Conservation (phyloP, 768 basidiomycete species). For the Neoboletus magnificus region DNA sequence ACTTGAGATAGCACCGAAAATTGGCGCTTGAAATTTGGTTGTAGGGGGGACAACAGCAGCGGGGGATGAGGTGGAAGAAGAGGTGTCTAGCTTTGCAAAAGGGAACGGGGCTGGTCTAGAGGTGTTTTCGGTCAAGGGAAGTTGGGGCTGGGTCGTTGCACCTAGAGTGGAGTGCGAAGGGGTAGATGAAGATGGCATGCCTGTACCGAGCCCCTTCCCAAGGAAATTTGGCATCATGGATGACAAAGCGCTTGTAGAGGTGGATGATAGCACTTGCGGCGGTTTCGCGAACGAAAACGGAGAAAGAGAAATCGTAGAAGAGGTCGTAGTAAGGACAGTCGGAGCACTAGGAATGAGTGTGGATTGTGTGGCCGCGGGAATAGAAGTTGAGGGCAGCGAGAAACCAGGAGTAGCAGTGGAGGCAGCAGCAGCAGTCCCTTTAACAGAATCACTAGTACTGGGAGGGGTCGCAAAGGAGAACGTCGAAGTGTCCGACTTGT, state of each 20-base stretch:
- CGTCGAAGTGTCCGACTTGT: conserved; percentile 13
- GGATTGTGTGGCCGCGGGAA: conserved; percentile 18
- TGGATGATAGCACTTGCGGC: conserved; percentile 5
- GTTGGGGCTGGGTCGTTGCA: conserved; percentile 11
- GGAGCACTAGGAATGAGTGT: conserved; percentile 7
- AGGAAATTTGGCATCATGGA: conserved; percentile 31
- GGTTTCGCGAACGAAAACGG: conserved; percentile 18
- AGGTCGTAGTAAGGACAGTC: conserved; percentile 6
- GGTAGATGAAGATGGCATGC: conserved; percentile 1
- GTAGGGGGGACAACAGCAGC: conserved; percentile 1
- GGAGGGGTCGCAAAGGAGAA: conserved; percentile 14
- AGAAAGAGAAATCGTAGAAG: conserved; percentile 10
- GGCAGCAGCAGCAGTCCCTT: background rate
- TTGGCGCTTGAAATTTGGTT: conserved; percentile 17
- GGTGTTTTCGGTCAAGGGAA: conserved; percentile 1
- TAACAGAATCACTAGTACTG: conserved; percentile 6
- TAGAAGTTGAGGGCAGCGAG: conserved; percentile 28
- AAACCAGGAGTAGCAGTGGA: conserved; percentile 17
- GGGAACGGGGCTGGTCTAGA: conserved; percentile 13
- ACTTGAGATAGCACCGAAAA: conserved; percentile 11
- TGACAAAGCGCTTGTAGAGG: conserved; percentile 1
- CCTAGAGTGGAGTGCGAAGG: conserved; percentile 5
- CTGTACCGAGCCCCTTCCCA: conserved; percentile 23
- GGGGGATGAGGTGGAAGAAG: conserved; percentile 25
- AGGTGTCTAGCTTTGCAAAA: conserved; percentile 17